Base-by-base conservation (phyloP, 192 early-diverging fungal genomes). In the Mortierella hygrophila region DNA sequence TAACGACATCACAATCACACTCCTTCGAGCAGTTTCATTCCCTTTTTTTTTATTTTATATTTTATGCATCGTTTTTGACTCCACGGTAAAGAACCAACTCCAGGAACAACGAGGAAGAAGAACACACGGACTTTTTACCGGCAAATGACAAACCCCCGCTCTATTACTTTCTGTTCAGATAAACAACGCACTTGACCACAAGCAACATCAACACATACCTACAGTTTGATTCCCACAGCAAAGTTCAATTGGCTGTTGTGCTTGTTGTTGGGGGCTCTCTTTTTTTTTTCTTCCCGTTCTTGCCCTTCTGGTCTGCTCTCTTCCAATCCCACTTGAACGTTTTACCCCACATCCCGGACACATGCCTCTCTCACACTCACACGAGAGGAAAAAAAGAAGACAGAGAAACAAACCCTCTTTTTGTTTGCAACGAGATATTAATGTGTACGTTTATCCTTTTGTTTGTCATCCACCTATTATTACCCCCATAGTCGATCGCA, bases 241-340 rank as follows among this genome's bases (percentile, higher is more conserved):
- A 65, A 65, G 26, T 65, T 32, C 60, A 65, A 65, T 65, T 29
- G 60, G 26, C 6, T 26, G 21, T 8, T 0, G 55, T 57, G 1
- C n/a, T 52, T 49, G 47, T 49, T 26, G 55, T 57, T 57, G n/a
- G 60, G 60, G 60, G 60, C 60, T 65, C 60, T 35, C 60, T 65
- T 65, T 65, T 32, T 57, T 23, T 23, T 26, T 57, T 15, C 26
- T 32, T 65, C n/a, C 55, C 55, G n/a, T 57, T 15, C 26, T 32
- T 65, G 32, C 3, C 29, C 60, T 29, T 32, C 60, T 26, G 63
- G 40, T 65, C 44, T 76, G 26, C 75, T 68, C 75, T 47, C 44
- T 73, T 26, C 72, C 44, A 42, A 41, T 73, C 46, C 70, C 23
- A 42, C 41, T 21, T 71, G 41, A 38, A 71, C 70, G 38, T 38